A percentile compares a stretch with the other conserved stretches of the same genome.
Conservation (phyloP, 163 green algal genomes). For the Volvox carteri region DNA sequence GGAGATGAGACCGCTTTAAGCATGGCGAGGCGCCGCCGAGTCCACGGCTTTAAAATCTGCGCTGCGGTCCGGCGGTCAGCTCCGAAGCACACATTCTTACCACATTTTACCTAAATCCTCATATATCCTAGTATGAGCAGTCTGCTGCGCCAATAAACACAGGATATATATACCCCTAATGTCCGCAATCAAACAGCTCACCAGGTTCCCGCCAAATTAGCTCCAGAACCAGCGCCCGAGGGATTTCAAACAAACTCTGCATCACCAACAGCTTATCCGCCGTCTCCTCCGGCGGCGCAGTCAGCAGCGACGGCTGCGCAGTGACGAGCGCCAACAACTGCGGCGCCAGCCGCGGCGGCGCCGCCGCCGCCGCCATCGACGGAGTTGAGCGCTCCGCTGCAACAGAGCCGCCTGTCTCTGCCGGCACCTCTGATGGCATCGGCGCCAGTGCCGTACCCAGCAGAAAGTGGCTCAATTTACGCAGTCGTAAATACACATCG, state of each 20-base stretch:
- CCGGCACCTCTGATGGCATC: not conserved
- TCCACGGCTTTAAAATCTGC: no score
- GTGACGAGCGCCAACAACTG: constrained; percentile 29
- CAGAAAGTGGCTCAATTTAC: not conserved
- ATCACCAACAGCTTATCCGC: constrained; percentile 45
- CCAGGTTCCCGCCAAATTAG: constrained; percentile 55
- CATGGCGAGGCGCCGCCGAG: no score
- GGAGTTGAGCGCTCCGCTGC: not conserved
- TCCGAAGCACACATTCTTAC: no score
- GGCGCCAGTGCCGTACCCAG: not conserved
- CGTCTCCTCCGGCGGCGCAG: not conserved
- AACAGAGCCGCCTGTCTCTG: not conserved
- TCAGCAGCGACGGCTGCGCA: constrained; percentile 27
- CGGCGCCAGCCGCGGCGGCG: not conserved
- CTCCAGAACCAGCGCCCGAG: constrained; percentile 52
- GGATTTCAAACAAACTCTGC: constrained; percentile 51
- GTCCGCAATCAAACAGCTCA: constrained; percentile 5
- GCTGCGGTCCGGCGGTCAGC: no score
- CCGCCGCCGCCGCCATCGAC: no score
- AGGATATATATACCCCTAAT: no score
- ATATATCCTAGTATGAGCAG: no score
- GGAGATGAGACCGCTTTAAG: no score
- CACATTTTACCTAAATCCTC: no score
- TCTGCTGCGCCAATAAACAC: no score
- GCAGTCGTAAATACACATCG: not conserved